Base-by-base conservation (phyloP, 768 basidiomycete species). In the Suillus cothurnatus region DNA sequence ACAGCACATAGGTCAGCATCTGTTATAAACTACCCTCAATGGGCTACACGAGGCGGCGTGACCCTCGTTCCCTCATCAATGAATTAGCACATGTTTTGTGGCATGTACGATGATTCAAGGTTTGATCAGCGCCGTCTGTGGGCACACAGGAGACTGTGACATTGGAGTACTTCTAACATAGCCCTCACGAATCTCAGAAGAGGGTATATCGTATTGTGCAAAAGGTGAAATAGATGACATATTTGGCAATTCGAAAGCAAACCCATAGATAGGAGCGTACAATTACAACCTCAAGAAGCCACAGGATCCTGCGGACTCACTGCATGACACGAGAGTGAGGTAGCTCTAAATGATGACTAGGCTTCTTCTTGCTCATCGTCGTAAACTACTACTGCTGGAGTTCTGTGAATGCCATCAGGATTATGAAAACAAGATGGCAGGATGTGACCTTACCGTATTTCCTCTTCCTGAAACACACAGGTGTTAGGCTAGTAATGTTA, bases 381-480 rank as follows among this genome's bases (percentile, higher is more conserved):
- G 14, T 76, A 76, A 64, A 77, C 73, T 58, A 76, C 55, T 43
- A 72, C 64, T 1, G 76, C 76, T 3, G 76, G 76, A 7, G 76
- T 70, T 38, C 75, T 76, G 19, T 60, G 4, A 26, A 23, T 26
- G 36, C 23, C 41, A 19, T 31, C 31, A 23, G 53, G 68, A 26
- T 52, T 62, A 65, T 34, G 43, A 1, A 4, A 45, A n/a, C 28
- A 55, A 63, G 26, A 28, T 4, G 21, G 49, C 47, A 34, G 21
- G 19, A 14, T 38, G 23, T 14, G 34, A 7, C 49, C 57, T 64
- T 68, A 77, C 82, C 78, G 76, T 57, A 78, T 77, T 69, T 82
- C 79, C 23, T 61, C 58, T 12, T 77, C 81, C 82, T 82, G 53
- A 34, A 49, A 28, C 47, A 49, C 34, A 23, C 41, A 34, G 3